Conservation (phyloP, 1,284 basidiomycete species). For the Tilletiaria anomala region DNA sequence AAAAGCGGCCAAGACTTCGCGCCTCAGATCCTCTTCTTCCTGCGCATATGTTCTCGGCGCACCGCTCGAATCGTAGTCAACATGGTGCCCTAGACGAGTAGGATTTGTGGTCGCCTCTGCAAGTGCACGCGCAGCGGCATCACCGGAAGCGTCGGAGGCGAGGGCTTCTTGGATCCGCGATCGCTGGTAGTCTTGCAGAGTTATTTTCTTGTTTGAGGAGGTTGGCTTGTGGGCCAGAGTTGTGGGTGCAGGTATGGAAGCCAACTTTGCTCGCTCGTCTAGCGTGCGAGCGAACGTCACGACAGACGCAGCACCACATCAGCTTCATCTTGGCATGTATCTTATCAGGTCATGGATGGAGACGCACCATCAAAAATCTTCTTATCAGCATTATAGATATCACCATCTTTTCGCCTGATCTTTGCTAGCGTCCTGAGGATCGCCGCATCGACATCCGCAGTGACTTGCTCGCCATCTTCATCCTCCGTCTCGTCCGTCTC, state of each 20-base stretch:
- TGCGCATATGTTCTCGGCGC: slow-evolving; percentile 56
- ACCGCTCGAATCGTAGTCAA: slow-evolving; percentile 22
- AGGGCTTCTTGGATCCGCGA: slow-evolving; percentile 31
- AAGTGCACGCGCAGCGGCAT: slow-evolving; percentile 28
- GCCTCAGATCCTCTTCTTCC: slow-evolving; percentile 60
- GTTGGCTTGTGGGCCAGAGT: not conserved
- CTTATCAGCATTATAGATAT: slow-evolving; percentile 54
- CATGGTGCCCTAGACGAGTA: slow-evolving; percentile 44
- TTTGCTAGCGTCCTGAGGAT: slow-evolving; percentile 78
- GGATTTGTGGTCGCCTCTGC: slow-evolving; percentile 29
- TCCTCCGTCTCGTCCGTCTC: slow-evolving; percentile 64
- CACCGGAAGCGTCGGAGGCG: slow-evolving; percentile 12
- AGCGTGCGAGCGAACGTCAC: no score
- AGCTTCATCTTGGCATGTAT: no score
- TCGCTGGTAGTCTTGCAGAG: slow-evolving; percentile 35
- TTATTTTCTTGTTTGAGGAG: slow-evolving; percentile 16
- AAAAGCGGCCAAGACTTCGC: slow-evolving; percentile 73
- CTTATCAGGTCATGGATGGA: no score
- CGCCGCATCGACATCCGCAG: slow-evolving; percentile 82
- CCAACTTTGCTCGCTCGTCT: no score
- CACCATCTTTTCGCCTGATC: slow-evolving; percentile 70
- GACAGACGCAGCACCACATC: no score
- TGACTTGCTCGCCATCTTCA: slow-evolving; percentile 87
- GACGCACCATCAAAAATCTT: no score
- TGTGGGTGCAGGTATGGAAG: not conserved